Evolutionary conservation across 352 stramenopile genomes (phyloP).

Genomic region (Phytophthora cryptogea): DNA sequence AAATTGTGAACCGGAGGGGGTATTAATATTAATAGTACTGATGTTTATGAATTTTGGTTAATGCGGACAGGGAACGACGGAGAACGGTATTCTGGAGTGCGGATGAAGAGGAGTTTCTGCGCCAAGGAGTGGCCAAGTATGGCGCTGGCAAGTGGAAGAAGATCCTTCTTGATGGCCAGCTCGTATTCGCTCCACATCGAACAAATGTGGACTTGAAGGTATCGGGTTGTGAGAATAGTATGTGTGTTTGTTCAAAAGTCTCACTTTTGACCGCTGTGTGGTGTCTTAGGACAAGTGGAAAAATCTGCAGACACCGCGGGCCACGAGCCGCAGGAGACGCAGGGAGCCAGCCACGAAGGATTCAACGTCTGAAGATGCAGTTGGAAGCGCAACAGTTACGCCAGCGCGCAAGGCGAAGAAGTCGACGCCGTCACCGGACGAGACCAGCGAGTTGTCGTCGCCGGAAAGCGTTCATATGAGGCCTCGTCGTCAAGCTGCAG

Average conservation of each 20-base stretch:
- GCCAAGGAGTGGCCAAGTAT: slow-evolving; percentile 43
- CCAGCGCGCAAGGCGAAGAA: neutral
- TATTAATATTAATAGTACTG: too few species aligned
- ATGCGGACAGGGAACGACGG: slow-evolving; percentile 24
- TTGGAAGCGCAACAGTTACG: neutral
- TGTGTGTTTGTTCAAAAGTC: neutral
- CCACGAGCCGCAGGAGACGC: slow-evolving; percentile 8
- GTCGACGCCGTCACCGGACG: neutral
- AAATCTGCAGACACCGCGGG: slow-evolving; percentile 22
- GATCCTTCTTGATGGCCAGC: slow-evolving; percentile 43
- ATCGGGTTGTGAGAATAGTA: neutral
- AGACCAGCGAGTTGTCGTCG: slow-evolving; percentile 1
- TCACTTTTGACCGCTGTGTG: neutral
- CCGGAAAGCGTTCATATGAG: slow-evolving; percentile 2
- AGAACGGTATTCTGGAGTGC: slow-evolving; percentile 44
- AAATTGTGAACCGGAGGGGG: neutral
- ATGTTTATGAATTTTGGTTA: neutral
- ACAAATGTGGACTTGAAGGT: slow-evolving; percentile 79
- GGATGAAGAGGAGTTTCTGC: slow-evolving; percentile 49
- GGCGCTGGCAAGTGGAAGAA: slow-evolving; percentile 51
- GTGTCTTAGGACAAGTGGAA: slow-evolving; percentile 53
- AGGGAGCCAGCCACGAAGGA: neutral
- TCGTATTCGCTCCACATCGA: slow-evolving; percentile 48
- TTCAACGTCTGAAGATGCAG: neutral
- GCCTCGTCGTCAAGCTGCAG: neutral